These are phyloP conservation scores for Podosphaera leucotricha DNA, from an alignment of 2,329 filamentous ascomycete species.

Conservation along the genomic window DNA sequence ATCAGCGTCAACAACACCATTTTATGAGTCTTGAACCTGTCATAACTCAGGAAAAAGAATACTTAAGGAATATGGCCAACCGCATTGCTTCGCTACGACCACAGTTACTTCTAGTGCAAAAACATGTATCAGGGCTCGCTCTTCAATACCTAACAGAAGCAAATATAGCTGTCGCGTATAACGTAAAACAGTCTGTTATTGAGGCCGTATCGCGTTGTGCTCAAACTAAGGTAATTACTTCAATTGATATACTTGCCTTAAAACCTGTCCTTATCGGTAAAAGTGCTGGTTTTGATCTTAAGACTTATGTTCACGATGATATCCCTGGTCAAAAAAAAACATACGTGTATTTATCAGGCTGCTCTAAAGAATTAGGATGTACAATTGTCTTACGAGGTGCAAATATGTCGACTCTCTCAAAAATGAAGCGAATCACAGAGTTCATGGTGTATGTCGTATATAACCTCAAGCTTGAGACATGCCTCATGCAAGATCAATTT, in stretches of 20 bases:
- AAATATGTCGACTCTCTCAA: conserved; percentile 42
- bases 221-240: conserved; percentile 79
- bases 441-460: conserved; percentile 99
- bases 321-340: conserved; percentile 63
- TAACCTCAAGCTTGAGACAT: conserved; percentile 88
- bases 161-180: conserved; percentile 81
- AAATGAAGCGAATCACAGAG: conserved; percentile 81
- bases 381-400: conserved; percentile 81
- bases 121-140: conserved; percentile 76
- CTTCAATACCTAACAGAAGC: conserved; percentile 71
- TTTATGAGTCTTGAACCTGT: conserved; percentile 97
- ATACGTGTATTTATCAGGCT: conserved; percentile 86
- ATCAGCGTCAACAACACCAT: conserved; percentile 73
- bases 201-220: conserved; percentile 86
- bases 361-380: conserved; percentile 70
- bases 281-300: conserved; percentile 78
- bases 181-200: conserved; percentile 88
- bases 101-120: conserved; percentile 73
- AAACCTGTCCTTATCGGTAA: conserved; percentile 53
- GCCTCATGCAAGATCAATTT: conserved; percentile 78
- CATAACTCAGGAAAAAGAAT: conserved; percentile 90
- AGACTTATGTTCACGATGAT: conserved; percentile 69
- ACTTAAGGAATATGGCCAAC: conserved; percentile 72
- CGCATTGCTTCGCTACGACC: conserved; percentile 71
- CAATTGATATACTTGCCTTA: conserved; percentile 71